Evolutionary conservation across 2,329 filamentous ascomycete species (phyloP), one percentile per base, ranked within the genome.

Genomic region (Neofusicoccum ribis): DNA sequence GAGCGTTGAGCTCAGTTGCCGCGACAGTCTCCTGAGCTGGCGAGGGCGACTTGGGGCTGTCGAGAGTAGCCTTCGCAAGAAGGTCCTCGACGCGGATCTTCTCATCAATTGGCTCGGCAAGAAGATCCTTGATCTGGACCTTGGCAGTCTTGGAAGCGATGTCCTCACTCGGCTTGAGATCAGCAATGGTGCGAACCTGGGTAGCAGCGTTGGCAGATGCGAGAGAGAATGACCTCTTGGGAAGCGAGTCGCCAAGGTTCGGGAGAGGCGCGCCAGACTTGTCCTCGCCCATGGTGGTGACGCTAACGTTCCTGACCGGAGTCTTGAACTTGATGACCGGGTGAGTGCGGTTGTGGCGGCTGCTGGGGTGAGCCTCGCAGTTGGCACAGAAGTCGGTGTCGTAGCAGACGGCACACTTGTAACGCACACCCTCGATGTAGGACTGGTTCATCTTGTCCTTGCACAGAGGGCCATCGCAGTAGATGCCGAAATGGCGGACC

Each of bases 241-340:
- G 70, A 17, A 69, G 69, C 41, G 79, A 84, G 73, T 97, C 93
- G 62, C 93, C 93, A 85, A 96, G 88, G 43, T 83, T 76, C n/a
- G 86, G 84, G 74, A 91, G 85, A 49, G 79, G 79, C 66, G 86
- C 83, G 59, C 90, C 90, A 70, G 88, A 82, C 66, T 85, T 85
- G 71, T 92, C 88, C 78, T 96, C 92, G 62, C 90, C 90, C 68
- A 90, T 84, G 8, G 94, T 98, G 58, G 88, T 93, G 61, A 99
- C 91, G 68, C 87, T 93, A 41, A 97, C 91, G 70, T 91, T 90
- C 70, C 92, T 91, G 56, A 99, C 90, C 9, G 94, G 91, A 2
- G 91, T 96, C 85, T 92, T 96, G 83, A 99, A 93, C 82, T 97
- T 97, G 83, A 99, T 93, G 71, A 99, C 83, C 34, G 95, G 95